Evolutionary conservation across 495 filamentous ascomycete genomes (phyloP).

Genomic region (Monascus purpureus): DNA sequence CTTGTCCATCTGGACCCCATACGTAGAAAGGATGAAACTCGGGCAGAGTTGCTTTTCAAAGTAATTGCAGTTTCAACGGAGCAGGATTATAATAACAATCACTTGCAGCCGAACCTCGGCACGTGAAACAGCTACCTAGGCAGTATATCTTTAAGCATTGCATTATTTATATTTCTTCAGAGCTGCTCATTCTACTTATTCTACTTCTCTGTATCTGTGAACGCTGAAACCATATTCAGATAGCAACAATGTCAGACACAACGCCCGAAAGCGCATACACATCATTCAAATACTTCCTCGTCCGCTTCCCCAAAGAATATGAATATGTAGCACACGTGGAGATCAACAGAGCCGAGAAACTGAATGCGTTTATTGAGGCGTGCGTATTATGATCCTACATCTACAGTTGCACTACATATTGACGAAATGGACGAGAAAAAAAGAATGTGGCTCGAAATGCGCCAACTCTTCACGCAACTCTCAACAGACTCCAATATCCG

Average conservation of each 20-base stretch:
- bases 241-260: conserved; percentile 14
- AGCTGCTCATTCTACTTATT: too few species aligned
- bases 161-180: too few species aligned
- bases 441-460: conserved; percentile 82
- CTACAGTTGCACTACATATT: not conserved
- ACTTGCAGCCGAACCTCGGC: too few species aligned
- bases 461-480: conserved; percentile 55
- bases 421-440: not conserved
- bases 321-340: conserved; percentile 77
- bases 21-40: too few species aligned
- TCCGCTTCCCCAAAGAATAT: conserved; percentile 50
- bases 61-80: too few species aligned
- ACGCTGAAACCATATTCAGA: too few species aligned
- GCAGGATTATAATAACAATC: too few species aligned
- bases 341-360: conserved; percentile 78
- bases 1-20: too few species aligned
- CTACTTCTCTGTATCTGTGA: too few species aligned
- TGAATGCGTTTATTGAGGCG: conserved; percentile 79
- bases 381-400: conserved; percentile 16
- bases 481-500: conserved; percentile 61
- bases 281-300: conserved; percentile 57
- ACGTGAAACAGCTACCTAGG: too few species aligned
- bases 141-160: too few species aligned
- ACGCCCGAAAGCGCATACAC: conserved; percentile 5
- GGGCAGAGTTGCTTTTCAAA: too few species aligned